Evolutionary conservation across 1,284 basidiomycete species (phyloP).

Genomic region (Ganoderma lucidum): DNA sequence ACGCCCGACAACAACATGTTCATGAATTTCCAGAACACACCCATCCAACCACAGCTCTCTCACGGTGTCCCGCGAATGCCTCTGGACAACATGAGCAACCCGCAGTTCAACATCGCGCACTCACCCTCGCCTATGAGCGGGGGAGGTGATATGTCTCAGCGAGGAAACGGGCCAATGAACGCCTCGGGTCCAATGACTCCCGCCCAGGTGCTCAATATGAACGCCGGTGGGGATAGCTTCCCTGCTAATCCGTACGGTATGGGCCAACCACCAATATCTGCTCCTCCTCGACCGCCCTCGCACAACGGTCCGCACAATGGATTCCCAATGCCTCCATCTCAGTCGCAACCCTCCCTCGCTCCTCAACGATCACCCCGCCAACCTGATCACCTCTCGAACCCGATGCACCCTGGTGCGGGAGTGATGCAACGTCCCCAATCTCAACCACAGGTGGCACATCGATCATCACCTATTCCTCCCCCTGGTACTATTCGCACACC

Average conservation of each 20-base stretch:
- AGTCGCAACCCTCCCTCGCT: constrained; percentile 43
- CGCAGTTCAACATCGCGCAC: constrained; percentile 50
- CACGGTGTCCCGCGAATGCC: constrained; percentile 47
- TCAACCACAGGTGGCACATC: constrained; percentile 35
- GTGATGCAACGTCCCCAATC: constrained; percentile 34
- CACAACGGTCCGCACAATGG: constrained; percentile 45
- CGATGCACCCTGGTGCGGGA: constrained; percentile 19
- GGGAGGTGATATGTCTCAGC: constrained; percentile 49
- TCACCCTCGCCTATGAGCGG: constrained; percentile 54
- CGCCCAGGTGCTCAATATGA: constrained; percentile 64
- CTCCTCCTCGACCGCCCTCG: constrained; percentile 56
- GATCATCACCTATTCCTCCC: constrained; percentile 36
- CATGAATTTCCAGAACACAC: constrained; percentile 50
- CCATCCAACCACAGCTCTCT: constrained; percentile 49
- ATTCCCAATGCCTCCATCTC: constrained; percentile 38
- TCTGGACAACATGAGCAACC: constrained; percentile 41
- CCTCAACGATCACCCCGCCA: constrained; percentile 52
- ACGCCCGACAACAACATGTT: constrained; percentile 56
- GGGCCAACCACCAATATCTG: constrained; percentile 42
- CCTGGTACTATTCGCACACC: constrained; percentile 31
- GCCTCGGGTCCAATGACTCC: constrained; percentile 58
- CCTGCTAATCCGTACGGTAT: constrained; percentile 47
- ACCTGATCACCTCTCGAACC: constrained; percentile 44
- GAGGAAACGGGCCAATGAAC: constrained; percentile 30
- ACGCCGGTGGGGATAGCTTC: constrained; percentile 42